These are phyloP conservation scores for Paraconiothyrium sp. DNA, from an alignment of 2,329 filamentous ascomycete species.

Conservation along the genomic window DNA sequence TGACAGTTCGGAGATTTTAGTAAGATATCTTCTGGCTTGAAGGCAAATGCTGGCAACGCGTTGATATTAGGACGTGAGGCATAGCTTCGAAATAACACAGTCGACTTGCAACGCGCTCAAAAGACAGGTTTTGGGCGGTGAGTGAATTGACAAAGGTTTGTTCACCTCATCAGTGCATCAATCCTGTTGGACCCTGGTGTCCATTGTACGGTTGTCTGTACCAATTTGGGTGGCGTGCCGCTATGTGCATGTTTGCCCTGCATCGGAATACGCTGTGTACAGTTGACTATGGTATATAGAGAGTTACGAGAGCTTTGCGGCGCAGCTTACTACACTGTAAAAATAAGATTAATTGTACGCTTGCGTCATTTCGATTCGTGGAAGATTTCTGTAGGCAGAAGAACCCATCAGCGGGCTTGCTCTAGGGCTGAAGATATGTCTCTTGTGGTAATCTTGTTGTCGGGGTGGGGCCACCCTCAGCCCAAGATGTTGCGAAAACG, in stretches of 20 bases:
- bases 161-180: neutral
- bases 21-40: neutral
- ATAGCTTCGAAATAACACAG: neutral
- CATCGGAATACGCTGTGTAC: neutral
- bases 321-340: neutral
- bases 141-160: neutral
- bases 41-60: constrained; percentile 1
- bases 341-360: neutral
- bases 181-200: neutral
- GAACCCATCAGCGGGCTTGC: neutral
- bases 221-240: neutral
- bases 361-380: neutral
- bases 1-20: constrained; percentile 2
- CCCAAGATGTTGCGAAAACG: constrained; percentile 1
- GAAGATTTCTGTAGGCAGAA: neutral
- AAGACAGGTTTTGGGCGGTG: neutral
- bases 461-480: constrained; percentile 7
- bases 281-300: neutral
- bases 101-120: neutral
- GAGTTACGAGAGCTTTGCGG: neutral
- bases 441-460: neutral
- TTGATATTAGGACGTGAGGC: neutral
- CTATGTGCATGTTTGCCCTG: neutral
- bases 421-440: constrained; percentile 4
- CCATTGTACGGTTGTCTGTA: neutral